A percentile compares a stretch with the other conserved stretches of the same genome.
These are phyloP conservation scores for Phytophthora pini DNA, from an alignment of 352 stramenopile species.

Conservation along the genomic window DNA sequence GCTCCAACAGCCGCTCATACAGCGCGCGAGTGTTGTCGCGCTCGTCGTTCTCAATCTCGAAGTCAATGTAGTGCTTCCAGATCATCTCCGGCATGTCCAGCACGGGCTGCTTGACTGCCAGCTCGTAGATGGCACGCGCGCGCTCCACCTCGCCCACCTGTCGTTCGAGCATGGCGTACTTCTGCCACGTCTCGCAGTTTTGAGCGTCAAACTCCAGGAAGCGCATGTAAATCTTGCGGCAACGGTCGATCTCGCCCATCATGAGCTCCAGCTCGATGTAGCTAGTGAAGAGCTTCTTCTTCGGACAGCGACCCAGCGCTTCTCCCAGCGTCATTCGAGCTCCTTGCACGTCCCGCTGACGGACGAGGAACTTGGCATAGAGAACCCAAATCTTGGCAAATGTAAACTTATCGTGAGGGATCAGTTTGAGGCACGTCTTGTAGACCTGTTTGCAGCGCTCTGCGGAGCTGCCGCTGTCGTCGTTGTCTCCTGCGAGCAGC, in stretches of 20 bases:
- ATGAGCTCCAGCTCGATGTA: conserved; percentile 97
- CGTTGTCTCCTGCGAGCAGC: conserved; percentile 82
- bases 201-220: conserved; percentile 85
- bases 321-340: conserved; percentile 94
- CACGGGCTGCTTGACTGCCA: conserved; percentile 94
- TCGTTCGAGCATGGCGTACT: conserved; percentile 96
- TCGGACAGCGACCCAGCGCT: conserved; percentile 94
- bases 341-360: conserved; percentile 91
- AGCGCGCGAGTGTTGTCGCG: conserved; percentile 90
- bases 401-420: conserved; percentile 96
- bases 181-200: conserved; percentile 95
- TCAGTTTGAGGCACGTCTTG: conserved; percentile 92
- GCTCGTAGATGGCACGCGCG: conserved; percentile 95
- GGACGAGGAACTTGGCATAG: conserved; percentile 97
- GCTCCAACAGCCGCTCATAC: conserved; percentile 97
- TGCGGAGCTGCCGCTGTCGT: conserved; percentile 42
- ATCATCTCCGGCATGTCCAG: conserved; percentile 99
- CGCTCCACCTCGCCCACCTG: conserved; percentile 95
- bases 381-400: conserved; percentile 99
- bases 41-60: conserved; percentile 94
- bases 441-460: conserved; percentile 94
- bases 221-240: conserved; percentile 90
- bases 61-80: conserved; percentile 99
- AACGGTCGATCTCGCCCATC: conserved; percentile 98
- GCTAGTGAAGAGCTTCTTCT: conserved; percentile 92